Base-by-base conservation (phyloP, 1,139 yeast species). In the Casaregolazyma suthepensis region DNA sequence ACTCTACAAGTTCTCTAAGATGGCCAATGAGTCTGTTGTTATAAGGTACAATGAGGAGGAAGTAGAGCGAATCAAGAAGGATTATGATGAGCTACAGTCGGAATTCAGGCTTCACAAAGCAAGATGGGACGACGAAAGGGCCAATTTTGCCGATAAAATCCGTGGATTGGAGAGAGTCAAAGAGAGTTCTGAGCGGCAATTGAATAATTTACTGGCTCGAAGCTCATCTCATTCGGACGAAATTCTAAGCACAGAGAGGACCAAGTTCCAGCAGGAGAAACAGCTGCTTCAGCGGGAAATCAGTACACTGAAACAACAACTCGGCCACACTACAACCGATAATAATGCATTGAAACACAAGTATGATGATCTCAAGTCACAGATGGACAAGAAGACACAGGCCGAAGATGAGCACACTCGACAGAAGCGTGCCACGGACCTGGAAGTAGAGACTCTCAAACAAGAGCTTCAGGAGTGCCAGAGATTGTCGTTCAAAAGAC, bases 301-400 rank as follows among this genome's bases (percentile, higher is more conserved):
- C 22, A 53, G 54, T 20, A 57, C 56, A 10, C 52, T 59, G 42
- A 58, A 69, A 15, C 52, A 56, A 19, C 54, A 58, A 20, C 5
- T 47, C 18, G 53, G 48, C 31, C 19, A 40, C 5, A 17, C 18
- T 12, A 52, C 56, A 23, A 44, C 58, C 2, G 57, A 54, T 17
- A 48, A 65, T 13, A 66, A 63, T 13, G 57, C 57, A n/a, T 46
- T 55, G 35, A 45, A 50, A 5, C 53, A 56, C 22, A 52, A 57
- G 43, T 26, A 44, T 48, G 23, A 62, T 56, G 22, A 63, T 57
- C 54, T 65, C n/a, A 65, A 62, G 46, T 53, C 52, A 9, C 61
- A 63, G 43, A 29, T 64, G n/a, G 59, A 57, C 42, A 61, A 50
- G 56, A 55, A 52, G n/a, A 52, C 12, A 53, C 61, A 47, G 38